A percentile compares a stretch with the other conserved stretches of the same genome.
Evolutionary conservation across 805 yeast species (phyloP).

Genomic region (Groenewaldozyma salmanticensis): DNA sequence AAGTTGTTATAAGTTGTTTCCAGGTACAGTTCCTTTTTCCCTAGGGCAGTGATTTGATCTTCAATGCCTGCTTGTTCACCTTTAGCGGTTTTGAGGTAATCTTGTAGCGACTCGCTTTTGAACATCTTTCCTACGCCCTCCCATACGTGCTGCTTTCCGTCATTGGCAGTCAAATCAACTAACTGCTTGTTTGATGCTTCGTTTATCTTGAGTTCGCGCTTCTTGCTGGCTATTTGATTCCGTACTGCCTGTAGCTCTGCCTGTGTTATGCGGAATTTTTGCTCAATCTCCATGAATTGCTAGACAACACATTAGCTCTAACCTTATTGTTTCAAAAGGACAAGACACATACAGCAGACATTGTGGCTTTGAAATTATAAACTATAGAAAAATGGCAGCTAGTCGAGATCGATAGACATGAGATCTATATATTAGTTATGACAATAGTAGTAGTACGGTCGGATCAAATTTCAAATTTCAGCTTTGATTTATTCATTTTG

Average conservation of each 20-base stretch:
- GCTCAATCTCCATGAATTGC: conserved; percentile 63
- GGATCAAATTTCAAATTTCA: too few species aligned
- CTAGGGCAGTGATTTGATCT: conserved; percentile 51
- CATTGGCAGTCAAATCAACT: conserved; percentile 30
- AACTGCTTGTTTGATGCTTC: conserved; percentile 51
- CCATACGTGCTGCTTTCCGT: conserved; percentile 51
- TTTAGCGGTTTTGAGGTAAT: conserved; percentile 40
- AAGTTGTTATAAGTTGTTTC: conserved; percentile 73
- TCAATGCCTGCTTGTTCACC: conserved; percentile 43
- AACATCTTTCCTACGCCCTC: conserved; percentile 73
- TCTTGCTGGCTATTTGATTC: conserved; percentile 40
- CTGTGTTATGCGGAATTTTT: conserved; percentile 48
- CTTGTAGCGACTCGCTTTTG: conserved; percentile 31
- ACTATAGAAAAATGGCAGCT: too few species aligned
- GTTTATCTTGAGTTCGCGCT: conserved; percentile 43
- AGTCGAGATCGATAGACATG: too few species aligned
- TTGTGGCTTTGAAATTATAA: too few species aligned
- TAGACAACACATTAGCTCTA: too few species aligned
- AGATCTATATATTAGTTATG: too few species aligned
- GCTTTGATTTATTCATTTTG: too few species aligned
- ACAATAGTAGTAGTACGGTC: too few species aligned
- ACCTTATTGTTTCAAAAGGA: too few species aligned
- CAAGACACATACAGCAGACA: too few species aligned
- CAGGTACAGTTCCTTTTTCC: conserved; percentile 61
- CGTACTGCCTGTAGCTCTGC: conserved; percentile 49